Evolutionary conservation across 208 protist genomes (phyloP).

Genomic region (Crithidia sp.): DNA sequence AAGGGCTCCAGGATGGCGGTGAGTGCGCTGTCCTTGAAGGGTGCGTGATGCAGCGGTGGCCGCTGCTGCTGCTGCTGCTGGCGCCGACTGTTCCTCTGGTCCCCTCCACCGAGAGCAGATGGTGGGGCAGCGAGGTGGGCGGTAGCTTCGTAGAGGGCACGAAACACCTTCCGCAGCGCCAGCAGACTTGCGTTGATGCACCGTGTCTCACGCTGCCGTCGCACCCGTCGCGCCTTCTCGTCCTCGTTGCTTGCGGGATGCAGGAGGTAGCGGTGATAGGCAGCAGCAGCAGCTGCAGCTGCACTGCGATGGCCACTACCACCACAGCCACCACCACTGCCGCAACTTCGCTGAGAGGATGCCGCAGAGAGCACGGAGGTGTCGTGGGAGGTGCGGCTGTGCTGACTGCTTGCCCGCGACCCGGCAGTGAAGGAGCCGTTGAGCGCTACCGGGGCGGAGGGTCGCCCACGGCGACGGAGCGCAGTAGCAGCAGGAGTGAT

Average conservation of each 20-base stretch:
- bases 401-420: constrained; percentile 28
- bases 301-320: too few species aligned
- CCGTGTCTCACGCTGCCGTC: constrained; percentile 53
- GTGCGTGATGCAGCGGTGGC: constrained; percentile 44
- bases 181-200: constrained; percentile 87
- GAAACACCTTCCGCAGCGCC: constrained; percentile 80
- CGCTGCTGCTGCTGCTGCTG: constrained; percentile 10
- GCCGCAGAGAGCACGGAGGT: constrained; percentile 9
- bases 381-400: constrained; percentile 20
- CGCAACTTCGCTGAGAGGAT: constrained; percentile 6
- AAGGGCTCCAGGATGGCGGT: constrained; percentile 75
- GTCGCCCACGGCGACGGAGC: background rate
- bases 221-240: constrained; percentile 22
- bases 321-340: constrained; percentile 5
- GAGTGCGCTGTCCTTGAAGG: constrained; percentile 74
- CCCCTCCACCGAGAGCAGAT: background rate
- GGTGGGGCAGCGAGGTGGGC: background rate
- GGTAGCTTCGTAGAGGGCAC: constrained; percentile 40
- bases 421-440: constrained; percentile 1
- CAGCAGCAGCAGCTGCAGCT: background rate
- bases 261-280: constrained; percentile 23
- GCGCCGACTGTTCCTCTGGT: too few species aligned
- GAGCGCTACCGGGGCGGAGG: background rate
- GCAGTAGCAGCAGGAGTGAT: background rate
- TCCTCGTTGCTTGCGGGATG: constrained; percentile 23